phyloP scores from a whole-genome alignment of 2,329 filamentous ascomycete genomes.

The Trichophyton equinum region DNA sequence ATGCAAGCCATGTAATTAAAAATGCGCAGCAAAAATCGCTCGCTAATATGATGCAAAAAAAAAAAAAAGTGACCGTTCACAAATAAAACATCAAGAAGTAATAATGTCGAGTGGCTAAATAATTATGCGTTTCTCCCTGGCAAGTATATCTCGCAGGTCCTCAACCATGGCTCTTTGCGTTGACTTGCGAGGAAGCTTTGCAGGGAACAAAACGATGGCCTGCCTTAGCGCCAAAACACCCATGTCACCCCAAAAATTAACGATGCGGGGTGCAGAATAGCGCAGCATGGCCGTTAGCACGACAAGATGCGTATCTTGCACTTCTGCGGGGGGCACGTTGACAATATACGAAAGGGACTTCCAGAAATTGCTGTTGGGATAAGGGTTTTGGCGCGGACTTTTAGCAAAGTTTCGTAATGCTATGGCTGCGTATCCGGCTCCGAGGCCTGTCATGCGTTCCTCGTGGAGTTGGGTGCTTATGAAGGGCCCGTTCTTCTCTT shows the following conservation, averaged over 20 bases:
- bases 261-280: constrained; percentile 60
- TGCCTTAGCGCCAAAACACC: constrained; percentile 58
- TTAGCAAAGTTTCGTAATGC: constrained; percentile 70
- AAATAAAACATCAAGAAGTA: neutral
- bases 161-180: constrained; percentile 30
- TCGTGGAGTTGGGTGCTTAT: constrained; percentile 60
- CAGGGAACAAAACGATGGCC: constrained; percentile 63
- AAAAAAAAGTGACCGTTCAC: too few relatives aligned
- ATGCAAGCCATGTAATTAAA: too few relatives aligned
- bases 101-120: constrained; percentile 17
- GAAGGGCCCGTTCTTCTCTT: constrained; percentile 42
- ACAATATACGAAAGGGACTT: constrained; percentile 60
- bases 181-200: constrained; percentile 21
- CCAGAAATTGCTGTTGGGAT: constrained; percentile 75
- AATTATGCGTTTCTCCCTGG: constrained; percentile 26
- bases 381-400: constrained; percentile 57
- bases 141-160: constrained; percentile 27
- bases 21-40: too few relatives aligned
- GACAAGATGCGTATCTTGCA: constrained; percentile 61
- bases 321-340: constrained; percentile 55
- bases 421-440: constrained; percentile 70
- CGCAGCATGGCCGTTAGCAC: constrained; percentile 61
- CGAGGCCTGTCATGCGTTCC: constrained; percentile 72
- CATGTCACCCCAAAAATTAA: constrained; percentile 67
- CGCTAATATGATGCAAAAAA: too few relatives aligned